Evolutionary conservation across 768 basidiomycete genomes (phyloP), one percentile per base, ranked within the genome.

Genomic region (Trametes elegans): DNA sequence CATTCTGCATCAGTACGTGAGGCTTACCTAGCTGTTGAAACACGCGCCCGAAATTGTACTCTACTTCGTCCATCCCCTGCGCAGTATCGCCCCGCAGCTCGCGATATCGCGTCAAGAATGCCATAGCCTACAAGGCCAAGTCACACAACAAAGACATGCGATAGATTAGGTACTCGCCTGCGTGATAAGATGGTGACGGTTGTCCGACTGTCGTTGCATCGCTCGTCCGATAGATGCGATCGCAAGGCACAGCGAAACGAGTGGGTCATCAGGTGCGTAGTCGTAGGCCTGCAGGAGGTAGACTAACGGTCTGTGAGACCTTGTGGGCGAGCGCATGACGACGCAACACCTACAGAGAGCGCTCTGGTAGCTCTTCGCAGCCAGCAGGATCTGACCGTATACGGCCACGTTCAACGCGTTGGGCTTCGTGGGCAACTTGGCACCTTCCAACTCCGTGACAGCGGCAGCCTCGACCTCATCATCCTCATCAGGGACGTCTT

Each of bases 171-270:
- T 2, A 47, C 64, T 23, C 41, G 83, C 83, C 70, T 94, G 91
- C 3, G 86, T 79, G 34, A 98, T 80, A 55, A 93, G 79, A 68
- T 96, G 90, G 65, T 97, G 90, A 35, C 94, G 74, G 67, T 99
- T 98, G 71, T 98, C 96, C 13, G 88, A 85, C 68, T 98, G 95
- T 18, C 95, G 80, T 60, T 95, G 91, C 87, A 93, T 92, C 0
- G 93, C 88, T 32, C 96, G 80, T 10, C 93, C 93, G 41, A 97
- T 74, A 19, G 91, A 97, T 0, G 91, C 85, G 41, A 94, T 83
- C 0, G 87, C 90, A 8, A 98, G 76, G 39, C 80, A 83, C 5
- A 98, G 74, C 65, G 89, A 94, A 21, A 97, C 77, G 71, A 95
- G 75, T 0, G 95, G 92, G 68, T 98, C 90, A 13, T 90, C 76